These are phyloP conservation scores for Corymbia calophylla DNA, from an alignment of 441 rosid species.

Conservation along the genomic window DNA sequence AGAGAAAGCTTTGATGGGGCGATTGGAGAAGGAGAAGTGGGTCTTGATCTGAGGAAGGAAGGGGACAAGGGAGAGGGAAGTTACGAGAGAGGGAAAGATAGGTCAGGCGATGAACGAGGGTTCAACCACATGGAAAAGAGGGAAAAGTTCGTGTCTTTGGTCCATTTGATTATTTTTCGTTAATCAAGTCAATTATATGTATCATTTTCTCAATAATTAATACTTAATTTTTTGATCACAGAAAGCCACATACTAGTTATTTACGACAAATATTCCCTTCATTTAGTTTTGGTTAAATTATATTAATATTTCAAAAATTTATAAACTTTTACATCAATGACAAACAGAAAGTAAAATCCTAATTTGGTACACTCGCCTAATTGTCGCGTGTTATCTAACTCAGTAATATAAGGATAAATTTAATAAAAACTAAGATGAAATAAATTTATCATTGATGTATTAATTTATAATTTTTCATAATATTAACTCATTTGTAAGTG, in stretches of 20 bases:
- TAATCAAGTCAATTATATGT: background rate
- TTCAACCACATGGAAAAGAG: conserved; percentile 8
- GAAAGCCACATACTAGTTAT: rapidly evolving
- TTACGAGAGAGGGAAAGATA: conserved; percentile 10
- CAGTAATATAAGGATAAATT: too few relatives aligned
- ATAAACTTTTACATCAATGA: too few relatives aligned
- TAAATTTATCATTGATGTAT: too few relatives aligned
- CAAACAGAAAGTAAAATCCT: rapidly evolving
- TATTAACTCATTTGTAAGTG: background rate
- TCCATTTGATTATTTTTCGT: background rate
- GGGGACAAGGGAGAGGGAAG: background rate
- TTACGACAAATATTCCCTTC: background rate
- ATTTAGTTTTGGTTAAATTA: too few relatives aligned
- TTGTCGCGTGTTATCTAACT: rapidly evolving
- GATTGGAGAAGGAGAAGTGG: background rate
- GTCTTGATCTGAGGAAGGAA: background rate
- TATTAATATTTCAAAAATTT: too few relatives aligned
- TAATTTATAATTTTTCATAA: too few relatives aligned
- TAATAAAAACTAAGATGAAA: rapidly evolving
- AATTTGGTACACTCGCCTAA: rapidly evolving
- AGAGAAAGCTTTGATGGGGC: background rate
- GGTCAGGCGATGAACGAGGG: conserved; percentile 5
- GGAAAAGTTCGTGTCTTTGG: background rate
- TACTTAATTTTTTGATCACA: too few relatives aligned
- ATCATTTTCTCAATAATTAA: too few relatives aligned